Evolutionary conservation across 2,329 filamentous ascomycete genomes (phyloP).

Genomic region (Exophiala calicioides): DNA sequence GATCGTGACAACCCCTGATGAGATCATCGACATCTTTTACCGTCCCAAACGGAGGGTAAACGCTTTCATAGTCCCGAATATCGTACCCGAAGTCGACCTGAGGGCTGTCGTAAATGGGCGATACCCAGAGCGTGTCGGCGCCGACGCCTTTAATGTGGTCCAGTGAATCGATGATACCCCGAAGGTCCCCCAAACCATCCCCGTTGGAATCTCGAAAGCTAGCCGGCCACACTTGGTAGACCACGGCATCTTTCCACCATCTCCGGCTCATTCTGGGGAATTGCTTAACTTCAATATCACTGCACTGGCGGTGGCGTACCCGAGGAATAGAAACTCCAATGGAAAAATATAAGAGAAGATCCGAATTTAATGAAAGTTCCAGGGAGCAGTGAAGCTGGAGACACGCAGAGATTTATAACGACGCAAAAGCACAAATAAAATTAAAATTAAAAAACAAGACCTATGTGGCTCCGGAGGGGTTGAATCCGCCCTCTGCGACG

Average conservation of each 20-base stretch:
- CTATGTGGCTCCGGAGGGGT: no score
- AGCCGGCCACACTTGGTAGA: conserved; percentile 64
- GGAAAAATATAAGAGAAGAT: no score
- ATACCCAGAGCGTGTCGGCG: conserved; percentile 67
- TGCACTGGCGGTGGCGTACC: no score
- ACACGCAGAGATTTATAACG: no score
- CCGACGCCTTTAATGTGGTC: conserved; percentile 63
- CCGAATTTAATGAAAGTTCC: no score
- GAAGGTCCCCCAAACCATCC: conserved; percentile 63
- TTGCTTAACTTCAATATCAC: no score
- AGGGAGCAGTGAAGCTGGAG: no score
- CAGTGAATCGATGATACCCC: conserved; percentile 63
- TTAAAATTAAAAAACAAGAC: no score
- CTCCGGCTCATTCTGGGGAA: no score
- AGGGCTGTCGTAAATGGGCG: conserved; percentile 65
- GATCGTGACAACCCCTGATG: conserved; percentile 56
- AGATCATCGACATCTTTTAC: conserved; percentile 61
- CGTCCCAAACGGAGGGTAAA: conserved; percentile 64
- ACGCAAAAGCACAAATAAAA: no score
- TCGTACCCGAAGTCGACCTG: conserved; percentile 72
- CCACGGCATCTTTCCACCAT: conserved; percentile 65
- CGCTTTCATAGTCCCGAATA: conserved; percentile 63
- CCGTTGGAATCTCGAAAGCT: conserved; percentile 61
- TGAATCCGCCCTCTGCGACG: no score
- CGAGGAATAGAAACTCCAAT: no score